Evolutionary conservation across 139 green algal genomes (phyloP).

Genomic region (Prasinococcaceae sp.): DNA sequence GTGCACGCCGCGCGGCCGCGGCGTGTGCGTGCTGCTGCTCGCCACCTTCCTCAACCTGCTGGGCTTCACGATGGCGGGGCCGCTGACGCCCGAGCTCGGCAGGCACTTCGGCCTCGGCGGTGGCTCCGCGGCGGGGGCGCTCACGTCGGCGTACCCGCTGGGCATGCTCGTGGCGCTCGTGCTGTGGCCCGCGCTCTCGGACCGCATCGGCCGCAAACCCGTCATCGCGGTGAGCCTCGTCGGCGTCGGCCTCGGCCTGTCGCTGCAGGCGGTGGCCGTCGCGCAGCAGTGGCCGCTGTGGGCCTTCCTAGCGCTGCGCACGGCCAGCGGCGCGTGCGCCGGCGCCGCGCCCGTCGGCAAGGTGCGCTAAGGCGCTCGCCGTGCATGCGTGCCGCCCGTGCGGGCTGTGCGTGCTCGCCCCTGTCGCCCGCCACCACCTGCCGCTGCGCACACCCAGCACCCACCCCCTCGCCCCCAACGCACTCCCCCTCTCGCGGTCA

Average conservation of each 20-base stretch:
- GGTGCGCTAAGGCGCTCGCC: too few species aligned
- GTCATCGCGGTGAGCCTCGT: constrained; percentile 6
- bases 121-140: not conserved
- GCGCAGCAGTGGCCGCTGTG: not conserved
- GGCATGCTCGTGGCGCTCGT: constrained; percentile 17
- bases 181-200: constrained; percentile 7
- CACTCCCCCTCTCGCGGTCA: too few species aligned
- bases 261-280: constrained; percentile 7
- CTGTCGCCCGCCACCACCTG: too few species aligned
- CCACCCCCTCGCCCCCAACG: too few species aligned
- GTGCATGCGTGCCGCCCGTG: too few species aligned
- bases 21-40: too few species aligned
- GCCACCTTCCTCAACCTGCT: constrained; percentile 18
- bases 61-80: constrained; percentile 12
- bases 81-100: constrained; percentile 6
- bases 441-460: too few species aligned
- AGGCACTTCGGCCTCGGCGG: constrained; percentile 4
- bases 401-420: too few species aligned
- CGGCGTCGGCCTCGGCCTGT: constrained; percentile 6
- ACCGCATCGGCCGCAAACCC: constrained; percentile 8
- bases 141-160: constrained; percentile 13
- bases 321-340: constrained; percentile 2
- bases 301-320: constrained; percentile 11
- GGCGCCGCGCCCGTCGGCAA: too few species aligned
- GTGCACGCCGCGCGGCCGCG: too few species aligned